Conservation (phyloP, 345 rosid species). For the Firmiana major region DNA sequence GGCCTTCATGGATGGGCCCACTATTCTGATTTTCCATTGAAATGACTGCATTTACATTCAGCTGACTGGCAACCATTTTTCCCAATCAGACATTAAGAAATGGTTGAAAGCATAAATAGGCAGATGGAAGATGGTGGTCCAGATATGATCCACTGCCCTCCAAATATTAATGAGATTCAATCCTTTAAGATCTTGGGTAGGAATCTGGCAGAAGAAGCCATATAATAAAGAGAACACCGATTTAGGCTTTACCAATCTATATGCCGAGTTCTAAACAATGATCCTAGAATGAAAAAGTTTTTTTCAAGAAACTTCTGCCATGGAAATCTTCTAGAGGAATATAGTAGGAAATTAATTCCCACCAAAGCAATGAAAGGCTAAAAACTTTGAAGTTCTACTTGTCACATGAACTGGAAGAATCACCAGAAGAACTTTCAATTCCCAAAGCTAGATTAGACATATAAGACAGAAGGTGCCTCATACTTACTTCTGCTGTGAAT, state of each 20-base stretch:
- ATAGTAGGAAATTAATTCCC: neutral
- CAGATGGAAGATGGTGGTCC: constrained; percentile 17
- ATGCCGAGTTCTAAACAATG: neutral
- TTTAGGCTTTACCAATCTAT: neutral
- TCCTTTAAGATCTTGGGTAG: neutral
- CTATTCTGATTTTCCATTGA: neutral
- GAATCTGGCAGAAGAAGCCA: neutral
- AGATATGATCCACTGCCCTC: constrained; percentile 12
- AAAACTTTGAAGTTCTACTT: neutral
- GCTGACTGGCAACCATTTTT: neutral
- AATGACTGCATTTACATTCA: constrained; percentile 8
- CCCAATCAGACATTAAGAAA: constrained; percentile 9
- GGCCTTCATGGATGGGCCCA: neutral
- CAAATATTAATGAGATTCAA: constrained; percentile 5
- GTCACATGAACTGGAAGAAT: neutral
- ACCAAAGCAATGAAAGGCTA: neutral
- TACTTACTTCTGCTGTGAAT: constrained; percentile 80
- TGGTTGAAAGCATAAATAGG: neutral
- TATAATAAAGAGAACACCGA: neutral
- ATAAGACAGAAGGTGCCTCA: neutral
- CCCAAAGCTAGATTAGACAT: neutral
- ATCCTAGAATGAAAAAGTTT: neutral
- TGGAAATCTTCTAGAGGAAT: neutral
- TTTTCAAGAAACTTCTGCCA: constrained; percentile 5
- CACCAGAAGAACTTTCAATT: neutral